Conservation (phyloP, 805 yeast genomes). For the Metschnikowia arizonensis region DNA sequence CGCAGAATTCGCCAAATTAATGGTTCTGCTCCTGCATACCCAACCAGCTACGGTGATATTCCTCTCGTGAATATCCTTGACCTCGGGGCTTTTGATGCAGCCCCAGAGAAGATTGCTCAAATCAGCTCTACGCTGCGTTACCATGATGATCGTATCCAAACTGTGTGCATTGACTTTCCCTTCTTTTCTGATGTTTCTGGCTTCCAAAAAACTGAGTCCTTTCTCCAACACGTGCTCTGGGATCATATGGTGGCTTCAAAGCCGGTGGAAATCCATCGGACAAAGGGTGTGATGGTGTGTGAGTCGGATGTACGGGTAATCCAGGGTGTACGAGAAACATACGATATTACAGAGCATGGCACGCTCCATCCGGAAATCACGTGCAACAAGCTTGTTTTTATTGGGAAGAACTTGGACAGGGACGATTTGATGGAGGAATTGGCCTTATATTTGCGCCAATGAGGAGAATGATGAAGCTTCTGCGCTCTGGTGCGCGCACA, state of each 20-base stretch:
- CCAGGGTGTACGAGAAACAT: conserved; percentile 92
- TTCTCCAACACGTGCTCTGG: conserved; percentile 77
- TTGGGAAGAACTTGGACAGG: conserved; percentile 59
- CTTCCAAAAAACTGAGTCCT: conserved; percentile 49
- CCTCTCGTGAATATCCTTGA: conserved; percentile 65
- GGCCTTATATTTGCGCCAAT: conserved; percentile 1
- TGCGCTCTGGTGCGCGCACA: conserved; percentile 7
- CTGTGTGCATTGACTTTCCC: conserved; percentile 42
- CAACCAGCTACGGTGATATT: conserved; percentile 73
- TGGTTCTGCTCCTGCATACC: conserved; percentile 58
- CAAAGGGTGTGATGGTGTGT: conserved; percentile 66
- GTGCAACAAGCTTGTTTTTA: conserved; percentile 62
- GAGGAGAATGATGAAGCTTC: too few relatives aligned
- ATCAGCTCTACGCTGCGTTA: conserved; percentile 20
- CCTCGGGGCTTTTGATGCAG: conserved; percentile 67
- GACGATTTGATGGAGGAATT: conserved; percentile 34
- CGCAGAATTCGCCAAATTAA: conserved; percentile 54
- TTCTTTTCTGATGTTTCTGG: conserved; percentile 34
- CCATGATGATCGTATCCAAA: conserved; percentile 39
- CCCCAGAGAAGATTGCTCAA: conserved; percentile 17
- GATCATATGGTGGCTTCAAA: conserved; percentile 44
- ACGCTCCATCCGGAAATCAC: conserved; percentile 32
- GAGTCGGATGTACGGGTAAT: conserved; percentile 50
- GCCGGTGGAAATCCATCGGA: conserved; percentile 67
- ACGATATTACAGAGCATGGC: conserved; percentile 61